These are phyloP conservation scores for Volvox reticuliferus DNA, from an alignment of 139 green algal genomes.

Conservation along the genomic window DNA sequence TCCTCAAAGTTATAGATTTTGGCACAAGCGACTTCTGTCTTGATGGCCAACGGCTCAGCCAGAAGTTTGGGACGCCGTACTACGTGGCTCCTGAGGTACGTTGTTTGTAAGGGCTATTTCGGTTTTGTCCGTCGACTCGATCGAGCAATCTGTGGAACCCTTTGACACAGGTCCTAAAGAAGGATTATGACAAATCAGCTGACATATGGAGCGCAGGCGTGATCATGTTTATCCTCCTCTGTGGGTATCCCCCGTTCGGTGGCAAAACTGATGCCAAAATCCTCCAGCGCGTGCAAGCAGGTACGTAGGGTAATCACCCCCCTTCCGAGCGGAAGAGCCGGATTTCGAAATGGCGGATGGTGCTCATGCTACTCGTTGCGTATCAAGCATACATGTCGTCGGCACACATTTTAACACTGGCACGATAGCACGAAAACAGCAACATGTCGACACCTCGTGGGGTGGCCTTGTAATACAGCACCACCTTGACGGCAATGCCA, in stretches of 20 bases:
- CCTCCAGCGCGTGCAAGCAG: conserved; percentile 75
- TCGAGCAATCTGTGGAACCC: too few relatives aligned
- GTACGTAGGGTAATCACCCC: conserved; percentile 8
- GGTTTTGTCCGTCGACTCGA: too few relatives aligned
- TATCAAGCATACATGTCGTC: too few relatives aligned
- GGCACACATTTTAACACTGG: too few relatives aligned
- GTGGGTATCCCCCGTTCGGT: conserved; percentile 83
- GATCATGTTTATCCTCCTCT: conserved; percentile 87
- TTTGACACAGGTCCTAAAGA: conserved; percentile 64
- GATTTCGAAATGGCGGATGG: too few relatives aligned
- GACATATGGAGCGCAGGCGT: conserved; percentile 88
- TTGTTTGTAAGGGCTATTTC: not conserved
- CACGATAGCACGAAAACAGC: too few relatives aligned
- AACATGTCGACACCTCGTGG: too few relatives aligned
- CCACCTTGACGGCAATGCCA: too few relatives aligned
- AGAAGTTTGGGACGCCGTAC: conserved; percentile 90
- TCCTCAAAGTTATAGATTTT: conserved; percentile 94
- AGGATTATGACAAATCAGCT: conserved; percentile 62
- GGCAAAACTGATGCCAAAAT: conserved; percentile 83
- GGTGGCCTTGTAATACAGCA: too few relatives aligned
- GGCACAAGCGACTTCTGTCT: conserved; percentile 91
- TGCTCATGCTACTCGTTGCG: too few relatives aligned
- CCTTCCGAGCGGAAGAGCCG: too few relatives aligned
- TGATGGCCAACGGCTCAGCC: conserved; percentile 76
- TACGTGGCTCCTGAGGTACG: conserved; percentile 90